Base-by-base conservation (phyloP, 331 rosid species). In the Cydonia oblonga region DNA sequence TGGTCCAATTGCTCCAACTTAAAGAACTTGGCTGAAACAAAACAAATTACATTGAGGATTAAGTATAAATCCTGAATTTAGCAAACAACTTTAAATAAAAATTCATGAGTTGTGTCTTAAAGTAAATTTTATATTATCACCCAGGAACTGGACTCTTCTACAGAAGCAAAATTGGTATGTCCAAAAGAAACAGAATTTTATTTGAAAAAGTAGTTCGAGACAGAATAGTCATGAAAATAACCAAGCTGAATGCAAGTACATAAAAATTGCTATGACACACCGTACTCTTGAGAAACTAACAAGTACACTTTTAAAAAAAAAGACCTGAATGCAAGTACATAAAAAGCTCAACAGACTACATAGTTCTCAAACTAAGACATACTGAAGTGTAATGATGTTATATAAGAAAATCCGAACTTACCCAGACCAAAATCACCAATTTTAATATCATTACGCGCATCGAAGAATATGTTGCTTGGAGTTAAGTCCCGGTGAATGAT, bases 351-450 rank as follows among this genome's bases (percentile, higher is more conserved):
- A 66, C 4, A 16, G 58, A n/a, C 62, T 3, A 20, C 30, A 30
- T 0, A n/a, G 63, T 69, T 38, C 20, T 14, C 68, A 54, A 70
- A 64, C 56, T 58, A 71, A 72, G 15, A 46, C 58, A 30, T 74
- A 19, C 22, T 60, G 5, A 24, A 26, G 33, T 54, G 9, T 66
- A 71, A 57, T 23, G 38, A 70, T 68, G 44, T 56, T 51, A 73
- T 40, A 74, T 46, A 59, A 52, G 19, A 83, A 69, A 77, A 68
- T 66, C 62, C 38, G 26, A 87, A 75, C 93, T 85, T 85, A 90
- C 98, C 98, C 32, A 93, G 90, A 85, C 98, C 98, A 78, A 93
- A 93, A 86, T 93, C 98, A 70, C 98, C 98, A 68, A 93, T 93
- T 85, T 93, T 93, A 71, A 93, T 87, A 75, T 93, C 97, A 65